A percentile compares a stretch with the other conserved stretches of the same genome.
Conservation (phyloP, 164 flowering plant genomes). For the Magnolia kwangsiensis region DNA sequence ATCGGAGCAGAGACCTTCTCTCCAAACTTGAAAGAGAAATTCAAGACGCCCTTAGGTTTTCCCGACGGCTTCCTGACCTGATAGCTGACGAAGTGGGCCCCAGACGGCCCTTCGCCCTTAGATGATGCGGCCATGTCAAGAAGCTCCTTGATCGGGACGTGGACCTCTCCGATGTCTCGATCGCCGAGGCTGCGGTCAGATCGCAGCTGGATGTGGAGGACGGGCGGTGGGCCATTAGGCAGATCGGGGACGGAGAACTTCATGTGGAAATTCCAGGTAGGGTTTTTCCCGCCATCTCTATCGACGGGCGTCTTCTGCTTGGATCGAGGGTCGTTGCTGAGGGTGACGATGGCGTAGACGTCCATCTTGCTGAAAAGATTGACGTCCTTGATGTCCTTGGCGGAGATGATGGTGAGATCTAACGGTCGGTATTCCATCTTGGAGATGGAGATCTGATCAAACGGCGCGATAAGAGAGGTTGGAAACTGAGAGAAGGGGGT, state of each 20-base stretch:
- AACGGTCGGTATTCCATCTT: constrained; percentile 32
- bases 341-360: constrained; percentile 27
- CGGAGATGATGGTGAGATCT: constrained; percentile 32
- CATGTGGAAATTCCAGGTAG: constrained; percentile 50
- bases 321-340: constrained; percentile 25
- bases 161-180: constrained; percentile 51
- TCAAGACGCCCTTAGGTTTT: constrained; percentile 50
- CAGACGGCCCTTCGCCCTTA: constrained; percentile 10
- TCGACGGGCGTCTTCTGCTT: constrained; percentile 28
- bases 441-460: not conserved
- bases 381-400: constrained; percentile 35
- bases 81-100: constrained; percentile 33
- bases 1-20: constrained; percentile 20
- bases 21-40: constrained; percentile 54
- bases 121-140: constrained; percentile 20
- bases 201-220: constrained; percentile 28
- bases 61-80: constrained; percentile 55
- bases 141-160: constrained; percentile 60
- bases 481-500: no score
- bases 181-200: constrained; percentile 51
- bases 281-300: constrained; percentile 40
- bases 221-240: constrained; percentile 29
- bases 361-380: constrained; percentile 36
- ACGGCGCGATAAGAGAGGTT: not conserved
- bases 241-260: constrained; percentile 37